phyloP scores from a whole-genome alignment of 2,329 filamentous ascomycete genomes.

The Diplocarpon rosae region DNA sequence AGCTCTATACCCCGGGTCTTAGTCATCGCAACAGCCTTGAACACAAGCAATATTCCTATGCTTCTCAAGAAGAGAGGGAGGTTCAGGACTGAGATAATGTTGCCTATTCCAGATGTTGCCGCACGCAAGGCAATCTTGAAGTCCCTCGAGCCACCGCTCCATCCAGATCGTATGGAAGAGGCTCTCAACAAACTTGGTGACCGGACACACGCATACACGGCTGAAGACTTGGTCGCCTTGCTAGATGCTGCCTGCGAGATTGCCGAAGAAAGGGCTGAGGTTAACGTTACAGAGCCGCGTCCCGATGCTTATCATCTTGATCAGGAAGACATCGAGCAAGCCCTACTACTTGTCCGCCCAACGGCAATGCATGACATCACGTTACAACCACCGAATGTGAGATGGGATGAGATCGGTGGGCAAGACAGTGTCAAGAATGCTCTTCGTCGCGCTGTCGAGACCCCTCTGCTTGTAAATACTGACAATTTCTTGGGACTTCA shows the following conservation, averaged over 20 bases:
- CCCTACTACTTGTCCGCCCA: conserved; percentile 60
- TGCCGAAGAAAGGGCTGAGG: conserved; percentile 21
- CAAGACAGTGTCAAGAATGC: conserved; percentile 62
- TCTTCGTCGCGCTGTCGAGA: conserved; percentile 35
- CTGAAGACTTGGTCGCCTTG: conserved; percentile 61
- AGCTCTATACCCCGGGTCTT: conserved; percentile 44
- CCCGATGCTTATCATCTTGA: conserved; percentile 16
- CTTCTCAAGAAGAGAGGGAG: conserved; percentile 54
- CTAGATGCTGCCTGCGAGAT: conserved; percentile 40
- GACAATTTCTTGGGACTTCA: background rate
- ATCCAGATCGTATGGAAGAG: conserved; percentile 37
- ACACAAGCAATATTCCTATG: conserved; percentile 59
- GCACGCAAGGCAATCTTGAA: conserved; percentile 66
- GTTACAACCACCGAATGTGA: conserved; percentile 74
- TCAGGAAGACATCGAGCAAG: conserved; percentile 48
- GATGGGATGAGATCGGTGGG: conserved; percentile 82
- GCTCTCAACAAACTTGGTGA: conserved; percentile 53
- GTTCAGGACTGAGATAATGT: conserved; percentile 56
- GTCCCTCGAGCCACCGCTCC: conserved; percentile 34
- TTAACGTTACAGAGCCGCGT: background rate
- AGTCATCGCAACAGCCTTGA: conserved; percentile 65
- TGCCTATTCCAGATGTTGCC: conserved; percentile 64
- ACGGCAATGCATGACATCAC: conserved; percentile 85
- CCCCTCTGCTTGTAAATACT: conserved; percentile 21
- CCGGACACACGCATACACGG: conserved; percentile 79